Percentiles rank a stretch among this genome's conserved stretches.
These are phyloP conservation scores for Saccharomycodes ludwigii DNA, from an alignment of 805 yeast genomes.

Conservation along the genomic window DNA sequence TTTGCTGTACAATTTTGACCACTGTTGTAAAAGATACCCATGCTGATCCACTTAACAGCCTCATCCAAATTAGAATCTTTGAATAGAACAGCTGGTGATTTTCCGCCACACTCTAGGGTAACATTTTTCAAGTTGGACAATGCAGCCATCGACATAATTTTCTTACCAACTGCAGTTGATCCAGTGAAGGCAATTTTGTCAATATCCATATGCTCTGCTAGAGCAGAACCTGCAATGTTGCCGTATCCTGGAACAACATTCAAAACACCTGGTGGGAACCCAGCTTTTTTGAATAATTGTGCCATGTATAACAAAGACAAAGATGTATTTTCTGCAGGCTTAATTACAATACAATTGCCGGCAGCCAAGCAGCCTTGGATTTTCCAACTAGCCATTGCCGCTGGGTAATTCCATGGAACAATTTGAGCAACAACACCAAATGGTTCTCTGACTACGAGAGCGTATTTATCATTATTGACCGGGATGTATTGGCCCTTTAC, in stretches of 20 bases:
- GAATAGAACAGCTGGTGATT: conserved; percentile 33
- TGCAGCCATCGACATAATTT: conserved; percentile 26
- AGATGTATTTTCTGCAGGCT: conserved; percentile 34
- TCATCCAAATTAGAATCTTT: conserved; percentile 30
- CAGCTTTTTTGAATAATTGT: conserved; percentile 27
- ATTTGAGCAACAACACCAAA: conserved; percentile 36
- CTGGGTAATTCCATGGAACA: conserved; percentile 37
- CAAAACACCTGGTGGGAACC: conserved; percentile 34
- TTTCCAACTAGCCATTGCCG: conserved; percentile 36
- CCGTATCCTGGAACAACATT: conserved; percentile 32
- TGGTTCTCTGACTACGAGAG: conserved; percentile 37
- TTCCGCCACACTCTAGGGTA: conserved; percentile 35
- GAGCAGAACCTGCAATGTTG: conserved; percentile 26
- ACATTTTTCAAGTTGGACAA: conserved; percentile 29
- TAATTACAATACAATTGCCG: conserved; percentile 31
- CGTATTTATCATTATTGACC: conserved; percentile 40
- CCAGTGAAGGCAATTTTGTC: conserved; percentile 39
- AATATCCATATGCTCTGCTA: conserved; percentile 29
- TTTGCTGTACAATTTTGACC: conserved; percentile 54
- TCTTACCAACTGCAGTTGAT: conserved; percentile 32
- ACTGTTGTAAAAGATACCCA: conserved; percentile 42
- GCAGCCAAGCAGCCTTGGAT: conserved; percentile 40
- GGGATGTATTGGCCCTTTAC: conserved; percentile 45
- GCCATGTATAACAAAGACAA: conserved; percentile 29
- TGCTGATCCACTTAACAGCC: conserved; percentile 32